Percentiles rank a stretch among this genome's conserved stretches.
Conservation (phyloP, 1,139 yeast genomes). For the Saccharomyces hybrid region DNA sequence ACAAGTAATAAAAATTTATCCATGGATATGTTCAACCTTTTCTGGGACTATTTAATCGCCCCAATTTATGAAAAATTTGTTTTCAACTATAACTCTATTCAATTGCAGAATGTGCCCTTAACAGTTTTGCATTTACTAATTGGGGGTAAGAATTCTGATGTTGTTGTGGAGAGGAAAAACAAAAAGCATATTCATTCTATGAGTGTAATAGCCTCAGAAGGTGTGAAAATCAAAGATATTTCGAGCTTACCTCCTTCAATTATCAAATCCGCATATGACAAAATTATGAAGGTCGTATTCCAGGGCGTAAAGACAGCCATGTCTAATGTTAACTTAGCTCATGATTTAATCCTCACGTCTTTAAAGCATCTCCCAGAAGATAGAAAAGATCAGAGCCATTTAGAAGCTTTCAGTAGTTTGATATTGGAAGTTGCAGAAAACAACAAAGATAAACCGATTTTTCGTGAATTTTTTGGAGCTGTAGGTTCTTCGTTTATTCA, state of each 20-base stretch:
- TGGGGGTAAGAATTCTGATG: conserved; percentile 4
- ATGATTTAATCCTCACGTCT: background rate
- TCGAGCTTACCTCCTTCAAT: conserved; percentile 6
- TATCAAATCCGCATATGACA: background rate
- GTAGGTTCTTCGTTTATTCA: background rate
- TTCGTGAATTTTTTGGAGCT: background rate
- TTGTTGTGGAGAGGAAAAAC: background rate
- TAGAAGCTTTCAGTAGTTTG: conserved; percentile 4
- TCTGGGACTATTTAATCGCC: conserved; percentile 14
- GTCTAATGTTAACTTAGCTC: background rate
- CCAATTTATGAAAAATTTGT: conserved; percentile 9
- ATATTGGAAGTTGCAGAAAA: conserved; percentile 6
- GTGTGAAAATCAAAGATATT: conserved; percentile 14
- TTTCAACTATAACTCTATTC: conserved; percentile 5
- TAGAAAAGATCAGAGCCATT: background rate
- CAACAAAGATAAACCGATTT: conserved; percentile 2
- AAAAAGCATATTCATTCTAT: conserved; percentile 12
- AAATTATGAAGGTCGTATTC: background rate
- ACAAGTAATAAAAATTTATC: background rate
- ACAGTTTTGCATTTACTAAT: conserved; percentile 6
- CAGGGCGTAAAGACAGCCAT: background rate
- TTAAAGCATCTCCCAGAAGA: background rate
- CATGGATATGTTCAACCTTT: conserved; percentile 4
- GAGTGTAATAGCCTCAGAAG: conserved; percentile 19
- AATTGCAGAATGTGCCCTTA: conserved; percentile 6